Evolutionary conservation across 2,329 filamentous ascomycete species (phyloP).

Genomic region (Cercospora nicotianae): DNA sequence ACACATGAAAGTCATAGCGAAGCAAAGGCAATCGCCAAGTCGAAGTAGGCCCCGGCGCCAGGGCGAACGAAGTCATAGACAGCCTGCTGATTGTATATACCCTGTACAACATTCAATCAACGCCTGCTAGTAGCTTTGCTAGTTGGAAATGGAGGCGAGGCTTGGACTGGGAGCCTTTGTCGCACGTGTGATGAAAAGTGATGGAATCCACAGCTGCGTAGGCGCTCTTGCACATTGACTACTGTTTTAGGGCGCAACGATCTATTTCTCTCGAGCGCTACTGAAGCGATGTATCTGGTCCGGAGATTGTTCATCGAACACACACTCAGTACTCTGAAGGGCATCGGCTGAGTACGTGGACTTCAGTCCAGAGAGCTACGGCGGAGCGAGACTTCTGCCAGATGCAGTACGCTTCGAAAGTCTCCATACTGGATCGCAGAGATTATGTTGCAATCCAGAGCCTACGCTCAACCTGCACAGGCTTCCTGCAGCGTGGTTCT

Average conservation of each 20-base stretch:
- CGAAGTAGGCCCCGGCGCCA: neutral
- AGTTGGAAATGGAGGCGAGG: neutral
- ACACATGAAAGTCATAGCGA: neutral
- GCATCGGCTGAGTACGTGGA: neutral
- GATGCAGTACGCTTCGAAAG: neutral
- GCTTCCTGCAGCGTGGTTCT: neutral
- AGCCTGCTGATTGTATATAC: constrained; percentile 10
- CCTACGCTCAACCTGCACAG: neutral
- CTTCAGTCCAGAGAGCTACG: neutral
- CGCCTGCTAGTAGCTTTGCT: constrained; percentile 1
- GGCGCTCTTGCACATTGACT: neutral
- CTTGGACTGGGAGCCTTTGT: neutral
- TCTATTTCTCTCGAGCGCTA: neutral
- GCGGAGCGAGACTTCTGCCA: neutral
- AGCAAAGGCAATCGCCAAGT: constrained; percentile 1
- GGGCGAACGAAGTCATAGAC: constrained; percentile 3
- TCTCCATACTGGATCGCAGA: neutral
- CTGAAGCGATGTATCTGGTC: neutral
- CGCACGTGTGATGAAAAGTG: neutral
- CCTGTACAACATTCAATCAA: constrained; percentile 12
- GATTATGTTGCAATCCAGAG: neutral
- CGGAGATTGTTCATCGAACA: neutral
- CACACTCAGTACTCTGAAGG: neutral
- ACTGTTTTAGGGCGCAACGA: neutral
- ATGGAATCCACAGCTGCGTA: neutral